A percentile compares a stretch with the other conserved stretches of the same genome.
These are phyloP conservation scores for Cutaneotrichosporon cutaneum DNA, from an alignment of 1,284 basidiomycete species.

Conservation along the genomic window DNA sequence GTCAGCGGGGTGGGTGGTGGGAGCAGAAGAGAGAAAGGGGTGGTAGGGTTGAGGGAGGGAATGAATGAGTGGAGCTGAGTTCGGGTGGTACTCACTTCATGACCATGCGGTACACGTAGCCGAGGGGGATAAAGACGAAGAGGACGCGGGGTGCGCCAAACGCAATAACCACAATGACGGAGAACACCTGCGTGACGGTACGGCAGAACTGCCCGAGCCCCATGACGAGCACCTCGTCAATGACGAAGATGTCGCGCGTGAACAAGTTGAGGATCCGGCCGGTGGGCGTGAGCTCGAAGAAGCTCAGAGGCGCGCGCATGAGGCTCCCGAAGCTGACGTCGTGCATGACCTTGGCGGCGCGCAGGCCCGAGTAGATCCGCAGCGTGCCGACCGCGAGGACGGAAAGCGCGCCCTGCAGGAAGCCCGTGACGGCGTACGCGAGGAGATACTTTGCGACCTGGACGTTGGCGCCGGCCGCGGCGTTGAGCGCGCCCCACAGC, in stretches of 20 bases:
- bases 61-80: too few relatives aligned
- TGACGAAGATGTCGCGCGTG: conserved; percentile 86
- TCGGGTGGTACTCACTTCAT: conserved; percentile 74
- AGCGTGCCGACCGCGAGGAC: conserved; percentile 64
- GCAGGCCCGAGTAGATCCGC: conserved; percentile 74
- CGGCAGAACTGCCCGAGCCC: conserved; percentile 68
- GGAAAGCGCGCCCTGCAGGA: conserved; percentile 59
- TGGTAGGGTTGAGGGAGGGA: too few relatives aligned
- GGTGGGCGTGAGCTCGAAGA: conserved; percentile 81
- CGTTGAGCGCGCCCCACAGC: conserved; percentile 77
- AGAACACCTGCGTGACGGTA: conserved; percentile 60
- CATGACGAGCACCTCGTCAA: conserved; percentile 75
- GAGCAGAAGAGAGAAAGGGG: too few relatives aligned
- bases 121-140: conserved; percentile 69
- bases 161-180: conserved; percentile 76
- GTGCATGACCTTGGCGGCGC: conserved; percentile 72
- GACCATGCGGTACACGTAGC: conserved; percentile 70
- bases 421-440: conserved; percentile 55
- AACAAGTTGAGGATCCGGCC: conserved; percentile 67
- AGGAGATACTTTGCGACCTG: conserved; percentile 46
- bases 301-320: conserved; percentile 77
- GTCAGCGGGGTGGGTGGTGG: conserved; percentile 10
- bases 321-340: conserved; percentile 64
- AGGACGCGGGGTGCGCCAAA: conserved; percentile 79
- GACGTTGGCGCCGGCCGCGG: conserved; percentile 62